Base-by-base conservation (phyloP, 2,329 filamentous ascomycete species). In the Fusarium sp. region DNA sequence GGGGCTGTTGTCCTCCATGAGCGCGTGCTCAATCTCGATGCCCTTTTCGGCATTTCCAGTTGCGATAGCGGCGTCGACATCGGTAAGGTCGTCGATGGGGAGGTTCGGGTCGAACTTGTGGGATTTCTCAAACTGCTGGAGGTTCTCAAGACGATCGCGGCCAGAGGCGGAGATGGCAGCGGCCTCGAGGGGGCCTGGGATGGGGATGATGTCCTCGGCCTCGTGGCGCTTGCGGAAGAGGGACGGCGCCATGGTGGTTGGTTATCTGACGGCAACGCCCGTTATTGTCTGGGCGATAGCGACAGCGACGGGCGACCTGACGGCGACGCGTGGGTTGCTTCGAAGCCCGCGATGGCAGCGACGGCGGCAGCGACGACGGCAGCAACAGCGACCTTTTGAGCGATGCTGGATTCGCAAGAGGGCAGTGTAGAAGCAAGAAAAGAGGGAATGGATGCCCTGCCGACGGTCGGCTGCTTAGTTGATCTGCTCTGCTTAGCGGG, bases 91-190 rank as follows among this genome's bases (percentile, higher is more conserved):
- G 70, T 91, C 89, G 69, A 91, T 84, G n/a, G 90, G 89, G 73
- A 93, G 80, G 77, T 93, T 92, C 42, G 90, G 90, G 71, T 93
- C 91, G 81, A 91, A 88, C 74, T 88, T 87, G 80, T 92, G 91
- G 69, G 88, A 86, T 76, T 87, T 87, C 77, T 91, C 88, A 78
- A 92, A 88, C 65, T 88, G 84, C 77, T 86, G 87, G 65, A 92
- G 84, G 69, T 86, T 82, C 70, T 82, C 83, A 65, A 87, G 80
- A 52, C 82, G 81, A 63, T 86, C 82, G 71, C 85, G 76, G 62
- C 84, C 82, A 22, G 83, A 83, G 45, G 82, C 79, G 64, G 83
- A 82, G 58, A 82, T 81, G 42, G 81, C 80, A 68, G 84, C 83
- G 61, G 82, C 83, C 67, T 85, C 83, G 60, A 81, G 71, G 38